Conservation (phyloP, 306 rosid genomes). For the Pyrus bretschneideri region DNA sequence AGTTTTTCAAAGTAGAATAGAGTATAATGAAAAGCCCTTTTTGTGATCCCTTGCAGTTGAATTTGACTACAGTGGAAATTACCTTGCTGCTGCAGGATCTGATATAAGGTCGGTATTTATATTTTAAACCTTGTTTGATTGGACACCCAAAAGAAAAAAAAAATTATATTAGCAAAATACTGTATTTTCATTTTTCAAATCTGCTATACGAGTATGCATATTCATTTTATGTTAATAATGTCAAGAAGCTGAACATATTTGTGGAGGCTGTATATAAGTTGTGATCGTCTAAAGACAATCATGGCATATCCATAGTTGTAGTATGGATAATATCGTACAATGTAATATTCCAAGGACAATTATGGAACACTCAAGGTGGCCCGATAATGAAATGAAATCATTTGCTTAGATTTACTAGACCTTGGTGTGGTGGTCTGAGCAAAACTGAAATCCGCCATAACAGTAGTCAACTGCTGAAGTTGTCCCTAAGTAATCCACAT, state of each 20-base stretch:
- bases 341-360: neutral
- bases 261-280: neutral
- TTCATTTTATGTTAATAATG: neutral
- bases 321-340: neutral
- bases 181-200: neutral
- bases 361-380: neutral
- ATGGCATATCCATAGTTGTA: neutral
- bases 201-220: neutral
- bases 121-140: neutral
- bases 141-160: neutral
- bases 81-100: slow-evolving; percentile 88
- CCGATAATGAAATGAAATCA: neutral
- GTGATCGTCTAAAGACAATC: neutral
- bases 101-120: slow-evolving; percentile 65
- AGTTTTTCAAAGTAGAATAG: neutral
- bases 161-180: neutral
- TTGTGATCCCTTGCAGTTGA: slow-evolving; percentile 58
- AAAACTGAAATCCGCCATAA: neutral
- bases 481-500: neutral
- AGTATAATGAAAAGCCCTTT: slow-evolving; percentile 7
- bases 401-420: neutral
- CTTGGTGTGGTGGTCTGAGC: neutral
- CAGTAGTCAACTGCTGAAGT: neutral
- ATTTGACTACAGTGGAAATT: slow-evolving; percentile 92
- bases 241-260: neutral